Conservation (phyloP, 139 green algal genomes). For the Picochlorum costavermella region DNA sequence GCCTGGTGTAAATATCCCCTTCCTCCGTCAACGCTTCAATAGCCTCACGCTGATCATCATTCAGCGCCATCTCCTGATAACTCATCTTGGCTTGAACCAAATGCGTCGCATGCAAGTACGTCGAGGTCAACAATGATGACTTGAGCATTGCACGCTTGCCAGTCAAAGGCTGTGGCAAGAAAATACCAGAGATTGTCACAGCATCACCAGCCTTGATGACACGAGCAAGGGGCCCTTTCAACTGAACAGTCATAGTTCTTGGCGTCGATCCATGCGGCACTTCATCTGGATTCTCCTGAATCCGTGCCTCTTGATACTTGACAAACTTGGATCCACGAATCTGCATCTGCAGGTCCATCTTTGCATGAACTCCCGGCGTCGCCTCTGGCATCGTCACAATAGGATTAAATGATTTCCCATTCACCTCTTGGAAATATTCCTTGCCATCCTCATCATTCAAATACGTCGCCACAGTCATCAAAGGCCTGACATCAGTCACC, state of each 20-base stretch:
- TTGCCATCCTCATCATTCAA: conserved; percentile 77
- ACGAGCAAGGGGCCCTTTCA: conserved; percentile 79
- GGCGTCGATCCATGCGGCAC: conserved; percentile 91
- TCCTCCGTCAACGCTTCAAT: conserved; percentile 42
- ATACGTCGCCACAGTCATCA: conserved; percentile 89
- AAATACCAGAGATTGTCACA: conserved; percentile 80
- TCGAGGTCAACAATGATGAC: conserved; percentile 74
- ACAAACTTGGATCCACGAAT: conserved; percentile 86
- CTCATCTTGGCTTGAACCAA: conserved; percentile 73
- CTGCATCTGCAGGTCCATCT: conserved; percentile 38
- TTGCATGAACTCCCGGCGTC: background rate
- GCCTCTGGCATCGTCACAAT: conserved; percentile 28
- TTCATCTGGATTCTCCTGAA: conserved; percentile 56
- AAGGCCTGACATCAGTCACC: conserved; percentile 86
- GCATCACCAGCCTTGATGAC: conserved; percentile 75
- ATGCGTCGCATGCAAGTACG: conserved; percentile 78
- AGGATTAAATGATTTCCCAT: conserved; percentile 67
- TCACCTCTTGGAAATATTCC: conserved; percentile 93
- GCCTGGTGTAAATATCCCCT: conserved; percentile 67
- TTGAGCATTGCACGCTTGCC: conserved; percentile 41
- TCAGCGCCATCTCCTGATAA: conserved; percentile 46
- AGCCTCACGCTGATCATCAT: conserved; percentile 30
- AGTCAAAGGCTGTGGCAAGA: conserved; percentile 82
- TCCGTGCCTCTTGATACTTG: conserved; percentile 83
- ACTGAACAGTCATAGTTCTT: conserved; percentile 77